Base-by-base conservation (phyloP, 306 rosid genomes). In the Ormosia semicastrata region DNA sequence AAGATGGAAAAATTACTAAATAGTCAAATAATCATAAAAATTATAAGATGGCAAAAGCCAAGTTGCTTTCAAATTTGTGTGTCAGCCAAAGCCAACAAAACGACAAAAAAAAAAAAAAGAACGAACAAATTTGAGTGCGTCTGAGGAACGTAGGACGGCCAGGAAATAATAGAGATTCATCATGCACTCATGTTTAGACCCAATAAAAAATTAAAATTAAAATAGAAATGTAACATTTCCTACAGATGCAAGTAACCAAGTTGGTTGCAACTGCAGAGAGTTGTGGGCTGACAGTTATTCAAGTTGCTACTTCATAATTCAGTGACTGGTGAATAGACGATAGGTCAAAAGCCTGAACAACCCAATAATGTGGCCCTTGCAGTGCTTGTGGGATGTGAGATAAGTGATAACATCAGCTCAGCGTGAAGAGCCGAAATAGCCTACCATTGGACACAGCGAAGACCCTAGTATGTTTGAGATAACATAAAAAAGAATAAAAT, bases 201-300 rank as follows among this genome's bases (percentile, higher is more conserved):
- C 3, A 75, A 76, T 10, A 32, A 15, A 9, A 36, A 52, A 8
- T 1, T 18, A 4, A 24, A 29, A 30, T 7, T 3, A 59, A 32
- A 30, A 13, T 49, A 49, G 10, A 50, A 71, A 3, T 4, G 7
- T 8, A 52, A 9, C 41, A 47, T 59, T 15, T 58, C 1, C 12
- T 30, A 50, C 14, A 50, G 36, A 24, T 50, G 73, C 66, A 80
- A 71, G 84, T 2, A 62, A 80, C 57, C 84, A 46, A 71, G 56
- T 81, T 73, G 62, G 15, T 13, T 34, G 53, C 12, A 40, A 65
- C 4, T 37, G 8, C 34, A 66, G 8, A 37, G 0, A 58, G 2
- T 56, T 43, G 64, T 66, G 67, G 47, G 52, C 69, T 33, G 58
- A 64, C 41, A 63, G 18, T 2, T 14, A 60, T 40, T 34, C 64